Evolutionary conservation across 306 rosid genomes (phyloP).

Genomic region (Cicer judaicum): DNA sequence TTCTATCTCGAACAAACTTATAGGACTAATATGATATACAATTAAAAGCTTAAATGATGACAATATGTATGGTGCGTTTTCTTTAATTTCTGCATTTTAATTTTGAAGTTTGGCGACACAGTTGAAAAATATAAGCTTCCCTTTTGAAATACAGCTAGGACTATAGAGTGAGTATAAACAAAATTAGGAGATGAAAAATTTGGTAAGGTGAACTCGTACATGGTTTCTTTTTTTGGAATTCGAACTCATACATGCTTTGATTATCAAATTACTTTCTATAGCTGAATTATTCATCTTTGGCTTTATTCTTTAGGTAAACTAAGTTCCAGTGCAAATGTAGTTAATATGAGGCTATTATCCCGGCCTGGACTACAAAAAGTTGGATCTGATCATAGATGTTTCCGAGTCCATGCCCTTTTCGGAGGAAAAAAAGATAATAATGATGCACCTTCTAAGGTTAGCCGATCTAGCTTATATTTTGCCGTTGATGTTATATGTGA

Average conservation of each 20-base stretch:
- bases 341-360: constrained; percentile 51
- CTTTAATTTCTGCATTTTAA: not conserved
- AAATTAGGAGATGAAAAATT: no score
- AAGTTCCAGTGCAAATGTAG: constrained; percentile 52
- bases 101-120: not conserved
- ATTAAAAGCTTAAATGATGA: no score
- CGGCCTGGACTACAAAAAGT: constrained; percentile 38
- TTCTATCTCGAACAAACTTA: no score
- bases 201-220: constrained; percentile 20
- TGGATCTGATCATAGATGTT: constrained; percentile 46
- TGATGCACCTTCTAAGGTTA: constrained; percentile 74
- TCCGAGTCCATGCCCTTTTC: constrained; percentile 62
- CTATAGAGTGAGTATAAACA: no score
- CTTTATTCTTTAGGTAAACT: constrained; percentile 52
- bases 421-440: constrained; percentile 81
- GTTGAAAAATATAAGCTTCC: not conserved
- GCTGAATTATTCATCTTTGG: constrained; percentile 1
- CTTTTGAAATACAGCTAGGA: no score
- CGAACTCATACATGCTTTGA: constrained; percentile 14
- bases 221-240: not conserved
- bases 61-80: not conserved
- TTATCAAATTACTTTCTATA: not conserved
- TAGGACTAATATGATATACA: no score
- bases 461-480: constrained; percentile 31
- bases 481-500: constrained; percentile 1